These are phyloP conservation scores for Pichia sp. DNA, from an alignment of 1,139 yeast species.

Conservation along the genomic window DNA sequence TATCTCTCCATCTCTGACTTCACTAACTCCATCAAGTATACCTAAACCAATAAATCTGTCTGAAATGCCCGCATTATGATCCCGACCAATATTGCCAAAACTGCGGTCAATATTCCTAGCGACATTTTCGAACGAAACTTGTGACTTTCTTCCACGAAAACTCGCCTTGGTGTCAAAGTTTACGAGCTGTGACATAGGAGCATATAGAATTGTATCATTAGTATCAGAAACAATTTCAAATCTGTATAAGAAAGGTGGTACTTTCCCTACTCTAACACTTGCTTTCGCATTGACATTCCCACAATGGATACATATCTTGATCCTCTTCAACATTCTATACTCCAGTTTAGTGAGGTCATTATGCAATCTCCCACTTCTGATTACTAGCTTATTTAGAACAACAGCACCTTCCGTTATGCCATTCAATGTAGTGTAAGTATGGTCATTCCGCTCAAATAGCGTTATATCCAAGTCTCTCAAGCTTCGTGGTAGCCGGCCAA, in stretches of 20 bases:
- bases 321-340: slow-evolving; percentile 1
- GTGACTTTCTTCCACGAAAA: too few species aligned
- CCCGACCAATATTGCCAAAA: too few species aligned
- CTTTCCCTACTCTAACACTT: slow-evolving; percentile 2
- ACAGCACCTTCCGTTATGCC: neutral
- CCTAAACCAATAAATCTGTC: too few species aligned
- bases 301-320: slow-evolving; percentile 1
- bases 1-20: slow-evolving; percentile 3
- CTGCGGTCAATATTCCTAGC: too few species aligned
- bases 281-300: slow-evolving; percentile 2
- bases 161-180: too few species aligned
- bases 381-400: slow-evolving; percentile 1
- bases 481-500: slow-evolving; percentile 1
- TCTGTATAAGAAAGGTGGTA: neutral
- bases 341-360: slow-evolving; percentile 5
- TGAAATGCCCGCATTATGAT: too few species aligned
- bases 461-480: slow-evolving; percentile 2
- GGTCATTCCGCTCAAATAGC: slow-evolving; percentile 1
- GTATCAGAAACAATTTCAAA: slow-evolving; percentile 5
- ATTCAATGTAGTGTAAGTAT: slow-evolving; percentile 1
- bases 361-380: slow-evolving; percentile 1
- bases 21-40: slow-evolving; percentile 4
- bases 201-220: slow-evolving; percentile 2
- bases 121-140: too few species aligned
- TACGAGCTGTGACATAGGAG: neutral